Conservation (phyloP, 495 filamentous ascomycete species). For the Lasiosphaeria ovina region DNA sequence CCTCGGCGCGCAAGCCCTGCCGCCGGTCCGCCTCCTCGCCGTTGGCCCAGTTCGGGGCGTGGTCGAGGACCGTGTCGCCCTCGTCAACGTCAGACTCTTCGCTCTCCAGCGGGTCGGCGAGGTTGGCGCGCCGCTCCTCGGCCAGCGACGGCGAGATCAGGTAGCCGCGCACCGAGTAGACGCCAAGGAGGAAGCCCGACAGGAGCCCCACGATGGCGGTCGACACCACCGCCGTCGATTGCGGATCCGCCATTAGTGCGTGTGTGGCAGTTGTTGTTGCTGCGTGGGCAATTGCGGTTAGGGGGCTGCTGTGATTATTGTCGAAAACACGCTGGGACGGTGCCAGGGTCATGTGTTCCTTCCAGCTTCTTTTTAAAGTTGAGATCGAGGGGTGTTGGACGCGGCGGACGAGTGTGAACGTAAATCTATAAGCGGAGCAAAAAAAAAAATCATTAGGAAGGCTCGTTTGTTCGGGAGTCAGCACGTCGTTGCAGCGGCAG, state of each 20-base stretch:
- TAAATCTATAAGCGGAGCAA: too few relatives aligned
- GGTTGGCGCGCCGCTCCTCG: conserved; percentile 32
- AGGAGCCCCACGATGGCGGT: conserved; percentile 64
- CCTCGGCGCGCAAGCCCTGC: conserved; percentile 42
- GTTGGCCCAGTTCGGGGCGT: conserved; percentile 59
- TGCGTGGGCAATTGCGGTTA: background rate
- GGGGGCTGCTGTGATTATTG: background rate
- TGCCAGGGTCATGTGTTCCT: too few relatives aligned
- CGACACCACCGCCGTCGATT: conserved; percentile 47
- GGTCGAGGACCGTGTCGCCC: conserved; percentile 51
- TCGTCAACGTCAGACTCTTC: conserved; percentile 53
- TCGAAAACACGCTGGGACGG: too few relatives aligned
- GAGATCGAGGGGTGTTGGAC: too few relatives aligned
- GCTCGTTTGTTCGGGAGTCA: too few relatives aligned
- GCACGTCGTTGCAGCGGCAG: too few relatives aligned
- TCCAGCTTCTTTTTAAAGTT: too few relatives aligned
- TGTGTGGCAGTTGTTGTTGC: background rate
- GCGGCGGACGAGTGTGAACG: too few relatives aligned
- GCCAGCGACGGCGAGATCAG: conserved; percentile 44
- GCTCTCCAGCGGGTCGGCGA: conserved; percentile 46
- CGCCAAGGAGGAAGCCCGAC: conserved; percentile 58
- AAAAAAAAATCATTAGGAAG: too few relatives aligned
- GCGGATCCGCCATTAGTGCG: conserved; percentile 14
- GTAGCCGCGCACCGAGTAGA: conserved; percentile 52
- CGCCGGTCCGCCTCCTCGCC: conserved; percentile 46